phyloP scores from a whole-genome alignment of 371 early-diverging fungal genomes.

The Thermomucor indicae-seudaticae region DNA sequence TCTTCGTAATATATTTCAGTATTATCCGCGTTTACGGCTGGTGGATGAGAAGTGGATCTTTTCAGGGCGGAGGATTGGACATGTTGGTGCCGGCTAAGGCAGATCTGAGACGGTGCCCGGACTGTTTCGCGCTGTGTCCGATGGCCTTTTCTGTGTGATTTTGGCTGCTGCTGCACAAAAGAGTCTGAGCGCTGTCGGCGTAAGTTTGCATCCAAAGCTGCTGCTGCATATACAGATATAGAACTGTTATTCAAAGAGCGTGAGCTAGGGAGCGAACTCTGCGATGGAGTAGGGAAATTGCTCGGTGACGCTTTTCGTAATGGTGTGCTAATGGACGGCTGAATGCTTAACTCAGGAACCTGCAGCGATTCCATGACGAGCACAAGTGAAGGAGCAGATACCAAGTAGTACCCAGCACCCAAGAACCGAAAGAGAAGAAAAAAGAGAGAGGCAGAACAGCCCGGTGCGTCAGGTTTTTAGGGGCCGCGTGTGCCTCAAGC shows the following conservation, averaged over 20 bases:
- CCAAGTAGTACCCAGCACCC: neutral
- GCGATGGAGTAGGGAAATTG: constrained; percentile 1
- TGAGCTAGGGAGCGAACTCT: neutral
- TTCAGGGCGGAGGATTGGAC: too few species aligned
- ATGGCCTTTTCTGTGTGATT: neutral
- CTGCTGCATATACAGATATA: constrained; percentile 10
- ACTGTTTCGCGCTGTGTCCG: neutral
- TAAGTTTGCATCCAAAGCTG: constrained; percentile 10
- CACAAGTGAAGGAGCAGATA: neutral
- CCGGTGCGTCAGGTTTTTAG: too few species aligned
- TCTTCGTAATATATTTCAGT: neutral
- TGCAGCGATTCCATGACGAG: constrained; percentile 17
- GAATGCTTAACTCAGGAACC: constrained; percentile 6
- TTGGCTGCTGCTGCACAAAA: constrained; percentile 11
- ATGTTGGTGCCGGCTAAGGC: constrained; percentile 3
- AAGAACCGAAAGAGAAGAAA: neutral
- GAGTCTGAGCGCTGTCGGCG: constrained; percentile 23
- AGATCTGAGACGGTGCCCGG: constrained; percentile 8
- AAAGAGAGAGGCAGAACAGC: too few species aligned
- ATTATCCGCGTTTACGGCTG: neutral
- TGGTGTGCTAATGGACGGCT: constrained; percentile 2
- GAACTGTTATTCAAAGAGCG: neutral
- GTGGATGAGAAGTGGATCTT: too few species aligned
- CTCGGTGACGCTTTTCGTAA: constrained; percentile 9
- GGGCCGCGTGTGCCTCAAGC: too few species aligned